phyloP scores from a whole-genome alignment of 2,329 filamentous ascomycete genomes.

The Beauveria asiatica region DNA sequence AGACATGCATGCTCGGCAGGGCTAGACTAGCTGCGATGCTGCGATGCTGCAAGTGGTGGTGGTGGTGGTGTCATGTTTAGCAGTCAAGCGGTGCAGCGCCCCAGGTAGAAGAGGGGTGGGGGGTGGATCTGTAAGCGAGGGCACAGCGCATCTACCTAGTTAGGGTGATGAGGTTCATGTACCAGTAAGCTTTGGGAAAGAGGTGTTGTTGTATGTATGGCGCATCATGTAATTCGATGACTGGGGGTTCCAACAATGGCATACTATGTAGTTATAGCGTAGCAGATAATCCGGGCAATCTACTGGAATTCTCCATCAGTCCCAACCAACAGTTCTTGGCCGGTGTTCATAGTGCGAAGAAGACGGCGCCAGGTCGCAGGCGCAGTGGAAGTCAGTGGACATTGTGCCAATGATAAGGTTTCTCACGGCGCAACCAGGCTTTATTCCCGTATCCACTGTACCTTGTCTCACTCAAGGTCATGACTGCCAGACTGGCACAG shows the following conservation, averaged over 20 bases:
- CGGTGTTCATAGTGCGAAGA: too few relatives aligned
- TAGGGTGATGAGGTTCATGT: conserved; percentile 2
- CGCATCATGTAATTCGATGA: background rate
- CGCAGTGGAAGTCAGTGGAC: background rate
- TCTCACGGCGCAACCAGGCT: background rate
- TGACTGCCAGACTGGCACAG: background rate
- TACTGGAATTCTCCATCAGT: background rate
- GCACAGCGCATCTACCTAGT: too few relatives aligned
- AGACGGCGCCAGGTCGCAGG: background rate
- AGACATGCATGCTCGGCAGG: conserved; percentile 8
- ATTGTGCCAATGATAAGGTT: background rate
- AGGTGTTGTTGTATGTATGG: background rate
- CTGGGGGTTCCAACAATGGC: background rate
- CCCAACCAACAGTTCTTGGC: too few relatives aligned
- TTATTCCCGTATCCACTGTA: background rate
- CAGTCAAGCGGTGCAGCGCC: background rate
- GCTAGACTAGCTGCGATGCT: conserved; percentile 1
- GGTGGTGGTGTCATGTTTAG: conserved; percentile 3
- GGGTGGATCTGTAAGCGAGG: conserved; percentile 3
- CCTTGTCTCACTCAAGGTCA: background rate
- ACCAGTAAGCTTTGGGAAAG: background rate
- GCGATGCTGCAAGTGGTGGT: background rate
- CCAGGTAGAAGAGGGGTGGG: background rate
- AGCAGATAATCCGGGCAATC: background rate
- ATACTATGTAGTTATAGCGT: background rate